Evolutionary conservation across 1,284 basidiomycete genomes (phyloP).

Genomic region (Rhodotorula sp.): DNA sequence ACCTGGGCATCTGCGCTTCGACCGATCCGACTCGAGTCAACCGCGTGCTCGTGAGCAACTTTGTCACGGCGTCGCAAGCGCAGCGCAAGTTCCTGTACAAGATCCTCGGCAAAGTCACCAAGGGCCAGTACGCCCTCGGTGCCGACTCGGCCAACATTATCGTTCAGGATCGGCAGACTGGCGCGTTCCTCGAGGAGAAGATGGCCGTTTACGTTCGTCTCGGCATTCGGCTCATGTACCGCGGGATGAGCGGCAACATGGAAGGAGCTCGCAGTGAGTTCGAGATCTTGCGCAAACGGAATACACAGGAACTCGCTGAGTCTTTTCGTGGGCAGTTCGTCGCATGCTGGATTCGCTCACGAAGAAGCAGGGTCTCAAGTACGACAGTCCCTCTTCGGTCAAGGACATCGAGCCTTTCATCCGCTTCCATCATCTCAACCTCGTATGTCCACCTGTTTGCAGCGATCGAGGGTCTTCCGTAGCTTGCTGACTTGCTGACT

Average conservation of each 20-base stretch:
- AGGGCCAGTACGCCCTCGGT: constrained; percentile 82
- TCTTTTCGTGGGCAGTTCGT: constrained; percentile 50
- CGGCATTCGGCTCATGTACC: constrained; percentile 44
- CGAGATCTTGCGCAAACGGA: neutral
- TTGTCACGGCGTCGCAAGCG: constrained; percentile 91
- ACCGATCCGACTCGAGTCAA: constrained; percentile 87
- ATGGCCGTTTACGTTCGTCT: constrained; percentile 81
- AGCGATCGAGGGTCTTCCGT: neutral
- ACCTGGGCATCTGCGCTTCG: constrained; percentile 79
- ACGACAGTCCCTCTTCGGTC: constrained; percentile 78
- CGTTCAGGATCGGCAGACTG: constrained; percentile 85
- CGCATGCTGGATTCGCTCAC: constrained; percentile 82
- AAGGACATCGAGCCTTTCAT: constrained; percentile 84
- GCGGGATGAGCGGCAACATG: constrained; percentile 66
- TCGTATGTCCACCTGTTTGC: constrained; percentile 41
- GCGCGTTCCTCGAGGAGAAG: constrained; percentile 94
- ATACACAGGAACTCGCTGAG: neutral
- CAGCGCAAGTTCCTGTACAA: constrained; percentile 96
- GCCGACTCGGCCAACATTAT: constrained; percentile 94
- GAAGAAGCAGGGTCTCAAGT: constrained; percentile 92
- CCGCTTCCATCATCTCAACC: constrained; percentile 80
- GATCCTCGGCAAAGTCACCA: constrained; percentile 52
- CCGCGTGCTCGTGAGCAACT: constrained; percentile 84
- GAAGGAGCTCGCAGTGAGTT: constrained; percentile 68
- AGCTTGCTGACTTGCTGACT: neutral